A percentile compares a stretch with the other conserved stretches of the same genome.
Conservation (phyloP, 75 land plant species). For the Picea glauca region DNA sequence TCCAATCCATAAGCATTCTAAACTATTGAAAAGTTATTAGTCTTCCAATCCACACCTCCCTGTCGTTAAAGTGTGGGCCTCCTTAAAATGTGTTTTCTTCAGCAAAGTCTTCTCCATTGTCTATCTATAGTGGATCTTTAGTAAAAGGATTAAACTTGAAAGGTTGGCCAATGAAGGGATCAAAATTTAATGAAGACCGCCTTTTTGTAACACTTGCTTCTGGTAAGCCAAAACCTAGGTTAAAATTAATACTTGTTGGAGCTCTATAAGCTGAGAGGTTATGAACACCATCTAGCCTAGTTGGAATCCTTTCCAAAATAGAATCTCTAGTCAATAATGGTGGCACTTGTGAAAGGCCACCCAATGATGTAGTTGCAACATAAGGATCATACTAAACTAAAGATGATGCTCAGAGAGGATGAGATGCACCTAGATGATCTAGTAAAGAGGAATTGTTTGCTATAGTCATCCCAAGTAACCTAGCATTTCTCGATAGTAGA, state of each 20-base stretch:
- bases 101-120: too few relatives aligned
- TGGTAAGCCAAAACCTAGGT: neutral
- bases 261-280: conserved; percentile 2
- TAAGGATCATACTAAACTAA: neutral
- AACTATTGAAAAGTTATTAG: too few relatives aligned
- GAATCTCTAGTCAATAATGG: neutral
- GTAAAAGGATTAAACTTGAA: conserved; percentile 36
- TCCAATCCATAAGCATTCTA: too few relatives aligned
- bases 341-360: neutral
- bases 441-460: neutral
- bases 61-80: too few relatives aligned
- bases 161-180: conserved; percentile 28
- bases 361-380: neutral
- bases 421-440: conserved; percentile 7
- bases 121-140: conserved; percentile 11
- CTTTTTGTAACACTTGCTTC: neutral
- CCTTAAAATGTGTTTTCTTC: too few relatives aligned
- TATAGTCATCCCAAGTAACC: neutral
- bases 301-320: neutral
- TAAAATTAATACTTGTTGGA: neutral
- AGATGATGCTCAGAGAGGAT: neutral
- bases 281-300: too few relatives aligned
- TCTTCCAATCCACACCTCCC: too few relatives aligned
- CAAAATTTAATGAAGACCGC: conserved; percentile 22
- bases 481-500: neutral